Percentiles rank a stretch among this genome's conserved stretches.
Conservation (phyloP, 805 yeast species). For the Torulaspora gathmanii region DNA sequence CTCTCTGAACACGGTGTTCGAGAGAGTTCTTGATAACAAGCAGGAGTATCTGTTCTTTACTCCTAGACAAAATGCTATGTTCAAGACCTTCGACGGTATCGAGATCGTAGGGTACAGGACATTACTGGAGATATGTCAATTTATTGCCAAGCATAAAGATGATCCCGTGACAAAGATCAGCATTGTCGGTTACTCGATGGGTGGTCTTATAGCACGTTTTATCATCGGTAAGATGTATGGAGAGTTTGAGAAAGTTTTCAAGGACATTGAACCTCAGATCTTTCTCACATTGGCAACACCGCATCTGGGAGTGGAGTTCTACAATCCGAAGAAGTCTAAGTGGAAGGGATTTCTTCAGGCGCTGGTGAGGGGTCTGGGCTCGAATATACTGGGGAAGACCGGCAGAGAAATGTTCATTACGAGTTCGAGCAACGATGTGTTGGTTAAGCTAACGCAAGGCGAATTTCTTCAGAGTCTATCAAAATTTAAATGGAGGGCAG, state of each 20-base stretch:
- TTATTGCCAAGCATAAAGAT: constrained; percentile 37
- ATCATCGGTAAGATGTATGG: constrained; percentile 63
- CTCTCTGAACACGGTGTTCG: constrained; percentile 43
- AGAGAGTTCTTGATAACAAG: constrained; percentile 35
- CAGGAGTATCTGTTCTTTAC: constrained; percentile 44
- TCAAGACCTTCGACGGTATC: constrained; percentile 82
- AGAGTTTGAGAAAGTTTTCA: constrained; percentile 50
- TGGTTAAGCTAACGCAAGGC: constrained; percentile 40
- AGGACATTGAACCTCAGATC: constrained; percentile 54
- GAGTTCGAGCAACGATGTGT: constrained; percentile 39
- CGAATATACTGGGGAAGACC: constrained; percentile 55
- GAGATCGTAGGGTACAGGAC: constrained; percentile 66
- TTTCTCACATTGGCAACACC: constrained; percentile 77
- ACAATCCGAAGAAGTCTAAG: constrained; percentile 35
- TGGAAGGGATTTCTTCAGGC: constrained; percentile 22
- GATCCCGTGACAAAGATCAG: constrained; percentile 49
- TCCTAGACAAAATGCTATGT: constrained; percentile 60
- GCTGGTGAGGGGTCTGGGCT: constrained; percentile 48
- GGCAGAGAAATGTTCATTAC: constrained; percentile 70
- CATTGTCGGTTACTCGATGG: constrained; percentile 82
- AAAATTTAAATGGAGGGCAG: constrained; percentile 51
- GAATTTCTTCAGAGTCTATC: constrained; percentile 51
- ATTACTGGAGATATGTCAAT: constrained; percentile 55
- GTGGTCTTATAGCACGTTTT: constrained; percentile 80
- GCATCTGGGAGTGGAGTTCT: constrained; percentile 58